A percentile compares a stretch with the other conserved stretches of the same genome.
Conservation (phyloP, 257 asterid species). For the Gynochthodes officinalis region DNA sequence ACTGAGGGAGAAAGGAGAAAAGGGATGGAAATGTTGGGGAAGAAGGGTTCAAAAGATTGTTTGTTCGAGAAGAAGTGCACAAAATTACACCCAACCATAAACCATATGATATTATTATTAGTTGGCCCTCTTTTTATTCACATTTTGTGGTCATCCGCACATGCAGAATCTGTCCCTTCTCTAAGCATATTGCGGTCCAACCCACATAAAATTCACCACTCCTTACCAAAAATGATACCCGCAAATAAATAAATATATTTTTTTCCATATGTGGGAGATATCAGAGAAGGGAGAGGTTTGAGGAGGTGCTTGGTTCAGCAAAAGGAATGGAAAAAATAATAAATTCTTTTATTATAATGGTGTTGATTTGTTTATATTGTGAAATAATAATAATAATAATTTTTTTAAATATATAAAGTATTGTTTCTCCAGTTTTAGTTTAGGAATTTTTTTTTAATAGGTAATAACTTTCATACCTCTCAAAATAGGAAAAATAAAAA, state of each 20-base stretch:
- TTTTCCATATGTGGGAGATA: too few species aligned
- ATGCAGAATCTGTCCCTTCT: background rate
- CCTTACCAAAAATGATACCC: constrained; percentile 13
- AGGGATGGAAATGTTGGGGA: background rate
- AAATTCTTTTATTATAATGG: too few species aligned
- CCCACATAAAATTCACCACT: background rate
- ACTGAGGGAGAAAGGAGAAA: background rate
- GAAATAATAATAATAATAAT: too few species aligned
- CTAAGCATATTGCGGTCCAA: constrained; percentile 2
- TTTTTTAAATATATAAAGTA: too few species aligned
- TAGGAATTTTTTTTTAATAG: too few species aligned
- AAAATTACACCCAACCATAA: background rate
- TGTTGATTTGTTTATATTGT: too few species aligned
- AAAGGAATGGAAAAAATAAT: too few species aligned
- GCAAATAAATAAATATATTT: too few species aligned
- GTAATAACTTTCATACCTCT: too few species aligned
- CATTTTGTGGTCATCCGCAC: constrained; percentile 7
- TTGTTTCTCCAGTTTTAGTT: too few species aligned
- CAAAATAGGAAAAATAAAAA: too few species aligned
- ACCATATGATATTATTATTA: background rate
- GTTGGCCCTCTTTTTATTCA: background rate
- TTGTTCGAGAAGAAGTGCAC: background rate
- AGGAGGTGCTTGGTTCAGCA: too few species aligned
- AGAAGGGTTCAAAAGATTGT: background rate
- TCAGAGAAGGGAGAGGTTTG: background rate